A percentile compares a stretch with the other conserved stretches of the same genome.
phyloP scores from a whole-genome alignment of 805 yeast species.

The Suhomyces emberorum region DNA sequence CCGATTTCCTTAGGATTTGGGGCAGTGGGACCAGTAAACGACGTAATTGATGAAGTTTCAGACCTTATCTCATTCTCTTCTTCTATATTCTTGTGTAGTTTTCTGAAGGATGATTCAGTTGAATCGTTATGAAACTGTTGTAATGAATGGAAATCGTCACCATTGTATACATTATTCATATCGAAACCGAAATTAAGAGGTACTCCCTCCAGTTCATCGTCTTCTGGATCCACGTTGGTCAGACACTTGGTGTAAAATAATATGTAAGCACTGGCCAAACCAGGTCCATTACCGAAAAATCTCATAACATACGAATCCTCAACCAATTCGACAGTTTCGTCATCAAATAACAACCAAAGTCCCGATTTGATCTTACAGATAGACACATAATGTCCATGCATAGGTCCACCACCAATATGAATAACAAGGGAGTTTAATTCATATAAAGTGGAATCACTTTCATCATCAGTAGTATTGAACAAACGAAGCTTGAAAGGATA shows the following conservation, averaged over 20 bases:
- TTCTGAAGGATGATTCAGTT: constrained; percentile 10
- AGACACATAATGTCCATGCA: constrained; percentile 94
- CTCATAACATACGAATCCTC: constrained; percentile 78
- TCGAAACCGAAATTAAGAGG: constrained; percentile 35
- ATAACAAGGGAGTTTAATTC: constrained; percentile 85
- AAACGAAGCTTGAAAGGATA: constrained; percentile 74
- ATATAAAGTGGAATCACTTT: constrained; percentile 51
- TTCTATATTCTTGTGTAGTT: constrained; percentile 4
- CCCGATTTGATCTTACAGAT: constrained; percentile 71
- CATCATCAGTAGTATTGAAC: constrained; percentile 57
- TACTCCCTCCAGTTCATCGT: constrained; percentile 29
- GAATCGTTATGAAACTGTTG: constrained; percentile 10
- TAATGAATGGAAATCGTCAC: constrained; percentile 26
- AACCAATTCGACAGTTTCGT: constrained; percentile 88
- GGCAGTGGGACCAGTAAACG: constrained; percentile 4
- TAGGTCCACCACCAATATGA: constrained; percentile 96
- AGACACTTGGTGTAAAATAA: constrained; percentile 61
- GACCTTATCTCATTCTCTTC: constrained; percentile 7
- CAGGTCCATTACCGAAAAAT: constrained; percentile 85
- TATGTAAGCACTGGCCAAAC: constrained; percentile 88
- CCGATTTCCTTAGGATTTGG: constrained; percentile 4
- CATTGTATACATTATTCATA: constrained; percentile 28
- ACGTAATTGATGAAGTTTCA: constrained; percentile 8
- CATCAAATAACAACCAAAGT: constrained; percentile 94
- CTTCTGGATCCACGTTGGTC: constrained; percentile 6